Conservation (phyloP, 192 early-diverging fungal genomes). For the Umbelopsis sp. region DNA sequence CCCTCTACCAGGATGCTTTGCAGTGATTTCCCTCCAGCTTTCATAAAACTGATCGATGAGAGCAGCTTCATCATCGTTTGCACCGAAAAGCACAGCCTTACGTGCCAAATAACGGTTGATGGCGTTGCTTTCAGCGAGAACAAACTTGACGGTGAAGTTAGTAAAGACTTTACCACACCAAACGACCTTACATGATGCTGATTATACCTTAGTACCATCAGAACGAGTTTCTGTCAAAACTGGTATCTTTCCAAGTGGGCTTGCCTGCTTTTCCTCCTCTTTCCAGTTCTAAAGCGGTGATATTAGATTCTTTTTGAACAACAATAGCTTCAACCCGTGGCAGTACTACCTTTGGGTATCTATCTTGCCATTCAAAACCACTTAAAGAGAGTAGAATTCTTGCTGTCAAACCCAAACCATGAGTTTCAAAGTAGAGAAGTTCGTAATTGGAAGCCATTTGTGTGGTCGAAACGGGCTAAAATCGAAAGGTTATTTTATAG, state of each 20-base stretch:
- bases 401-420: not conserved
- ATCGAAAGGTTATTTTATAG: not conserved
- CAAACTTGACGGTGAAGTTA: conserved; percentile 25
- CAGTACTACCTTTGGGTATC: not conserved
- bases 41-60: conserved; percentile 36
- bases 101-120: conserved; percentile 47
- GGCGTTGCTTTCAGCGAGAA: conserved; percentile 38
- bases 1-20: not conserved
- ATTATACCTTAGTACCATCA: conserved; percentile 17
- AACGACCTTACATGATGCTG: too few relatives aligned
- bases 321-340: too few relatives aligned
- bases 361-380: not conserved
- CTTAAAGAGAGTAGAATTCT: not conserved
- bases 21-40: conserved; percentile 16
- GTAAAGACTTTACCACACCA: not conserved
- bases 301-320: not conserved
- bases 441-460: conserved; percentile 8
- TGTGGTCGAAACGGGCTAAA: not conserved
- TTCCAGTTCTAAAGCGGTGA: conserved; percentile 28
- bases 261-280: conserved; percentile 34
- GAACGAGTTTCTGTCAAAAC: conserved; percentile 37
- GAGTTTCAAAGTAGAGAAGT: conserved; percentile 2
- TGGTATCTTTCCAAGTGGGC: conserved; percentile 48
- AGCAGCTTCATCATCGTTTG: conserved; percentile 23
- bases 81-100: conserved; percentile 28